These are phyloP conservation scores for Kluyveromyces wickerhamii DNA, from an alignment of 805 yeast species.

Conservation along the genomic window DNA sequence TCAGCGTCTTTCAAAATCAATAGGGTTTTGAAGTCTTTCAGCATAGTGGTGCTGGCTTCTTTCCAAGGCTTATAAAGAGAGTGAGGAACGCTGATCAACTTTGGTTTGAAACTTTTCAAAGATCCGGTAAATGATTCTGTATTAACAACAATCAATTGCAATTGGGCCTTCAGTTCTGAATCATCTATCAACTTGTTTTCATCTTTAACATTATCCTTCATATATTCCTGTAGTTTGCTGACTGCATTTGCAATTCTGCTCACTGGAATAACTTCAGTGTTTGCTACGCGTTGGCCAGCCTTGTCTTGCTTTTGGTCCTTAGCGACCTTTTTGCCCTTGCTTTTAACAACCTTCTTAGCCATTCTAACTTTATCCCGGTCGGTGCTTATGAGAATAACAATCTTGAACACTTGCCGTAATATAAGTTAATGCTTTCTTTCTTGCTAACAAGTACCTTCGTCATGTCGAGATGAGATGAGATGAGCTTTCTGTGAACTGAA, in stretches of 20 bases:
- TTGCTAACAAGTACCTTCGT: not conserved
- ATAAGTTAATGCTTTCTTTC: not conserved
- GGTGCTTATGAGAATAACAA: too few relatives aligned
- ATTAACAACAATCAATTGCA: slow-evolving; percentile 57
- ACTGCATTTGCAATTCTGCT: slow-evolving; percentile 44
- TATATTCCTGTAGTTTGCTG: slow-evolving; percentile 56
- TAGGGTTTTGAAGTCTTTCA: slow-evolving; percentile 32
- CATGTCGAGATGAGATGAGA: slow-evolving; percentile 15
- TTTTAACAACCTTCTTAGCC: too few relatives aligned
- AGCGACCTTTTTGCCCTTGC: not conserved
- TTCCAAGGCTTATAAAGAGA: slow-evolving; percentile 28
- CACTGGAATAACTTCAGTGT: slow-evolving; percentile 19
- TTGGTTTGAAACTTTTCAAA: slow-evolving; percentile 52
- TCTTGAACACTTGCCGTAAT: too few relatives aligned
- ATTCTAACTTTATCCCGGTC: too few relatives aligned
- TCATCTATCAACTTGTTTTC: slow-evolving; percentile 52
- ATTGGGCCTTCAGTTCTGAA: slow-evolving; percentile 35
- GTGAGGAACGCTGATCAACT: slow-evolving; percentile 34
- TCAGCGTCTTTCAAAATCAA: slow-evolving; percentile 35
- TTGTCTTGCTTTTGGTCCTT: too few relatives aligned
- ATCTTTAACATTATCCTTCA: slow-evolving; percentile 29
- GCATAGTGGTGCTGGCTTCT: slow-evolving; percentile 22
- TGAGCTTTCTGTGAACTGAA: too few relatives aligned
- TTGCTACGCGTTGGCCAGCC: slow-evolving; percentile 8
- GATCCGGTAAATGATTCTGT: slow-evolving; percentile 50